Conservation (phyloP, 2,329 filamentous ascomycete genomes). For the Penicillium sp. region DNA sequence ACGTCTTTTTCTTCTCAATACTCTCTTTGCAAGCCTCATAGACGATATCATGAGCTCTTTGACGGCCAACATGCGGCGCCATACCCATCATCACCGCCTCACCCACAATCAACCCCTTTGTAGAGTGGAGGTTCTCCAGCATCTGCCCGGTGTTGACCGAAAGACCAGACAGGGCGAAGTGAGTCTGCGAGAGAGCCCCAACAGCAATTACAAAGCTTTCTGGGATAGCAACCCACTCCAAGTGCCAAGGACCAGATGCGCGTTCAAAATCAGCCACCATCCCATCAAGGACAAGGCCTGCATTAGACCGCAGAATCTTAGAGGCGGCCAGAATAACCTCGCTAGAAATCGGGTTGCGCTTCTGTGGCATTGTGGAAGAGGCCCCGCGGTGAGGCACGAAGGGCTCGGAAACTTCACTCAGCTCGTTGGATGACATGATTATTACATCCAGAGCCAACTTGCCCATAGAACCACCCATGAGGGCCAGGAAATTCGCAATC, state of each 20-base stretch:
- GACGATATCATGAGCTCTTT: slow-evolving; percentile 53
- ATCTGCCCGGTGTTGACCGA: slow-evolving; percentile 50
- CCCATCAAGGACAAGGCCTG: slow-evolving; percentile 50
- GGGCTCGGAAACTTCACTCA: slow-evolving; percentile 53
- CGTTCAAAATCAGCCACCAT: slow-evolving; percentile 58
- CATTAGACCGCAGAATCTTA: slow-evolving; percentile 52
- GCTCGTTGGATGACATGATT: slow-evolving; percentile 55
- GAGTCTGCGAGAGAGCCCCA: slow-evolving; percentile 51
- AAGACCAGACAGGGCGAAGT: slow-evolving; percentile 51
- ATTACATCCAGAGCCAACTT: slow-evolving; percentile 56
- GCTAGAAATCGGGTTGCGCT: slow-evolving; percentile 56
- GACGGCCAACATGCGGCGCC: slow-evolving; percentile 50
- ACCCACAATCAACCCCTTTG: slow-evolving; percentile 52
- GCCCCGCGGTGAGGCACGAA: slow-evolving; percentile 53
- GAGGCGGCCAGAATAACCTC: slow-evolving; percentile 54
- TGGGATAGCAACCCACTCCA: slow-evolving; percentile 56
- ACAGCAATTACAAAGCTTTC: slow-evolving; percentile 52
- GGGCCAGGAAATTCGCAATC: slow-evolving; percentile 50
- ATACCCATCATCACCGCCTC: slow-evolving; percentile 61
- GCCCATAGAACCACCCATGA: slow-evolving; percentile 52
- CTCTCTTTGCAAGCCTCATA: slow-evolving; percentile 52
- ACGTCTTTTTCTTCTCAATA: slow-evolving; percentile 43
- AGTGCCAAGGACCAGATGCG: slow-evolving; percentile 56
- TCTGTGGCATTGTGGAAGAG: slow-evolving; percentile 56
- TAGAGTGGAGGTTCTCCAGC: slow-evolving; percentile 50